Evolutionary conservation across 768 basidiomycete species (phyloP).

Genomic region (Baorangia bicolor): DNA sequence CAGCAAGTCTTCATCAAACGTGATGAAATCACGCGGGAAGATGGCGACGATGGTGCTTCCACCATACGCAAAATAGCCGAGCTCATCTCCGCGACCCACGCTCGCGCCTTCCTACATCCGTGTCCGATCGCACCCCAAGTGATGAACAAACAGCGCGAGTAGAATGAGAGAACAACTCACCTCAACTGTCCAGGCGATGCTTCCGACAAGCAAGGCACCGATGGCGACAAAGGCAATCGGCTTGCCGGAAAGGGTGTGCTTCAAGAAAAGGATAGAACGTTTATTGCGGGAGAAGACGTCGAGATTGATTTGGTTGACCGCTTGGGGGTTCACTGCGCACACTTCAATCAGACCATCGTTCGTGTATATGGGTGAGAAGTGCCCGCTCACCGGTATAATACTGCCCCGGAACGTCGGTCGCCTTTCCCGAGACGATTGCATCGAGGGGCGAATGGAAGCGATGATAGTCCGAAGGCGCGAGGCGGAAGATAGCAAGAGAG

Average conservation of each 20-base stretch:
- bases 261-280: slow-evolving; percentile 54
- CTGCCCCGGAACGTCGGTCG: slow-evolving; percentile 49
- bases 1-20: slow-evolving; percentile 65
- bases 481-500: slow-evolving; percentile 66
- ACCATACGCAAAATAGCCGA: slow-evolving; percentile 71
- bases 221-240: slow-evolving; percentile 70
- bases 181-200: slow-evolving; percentile 59
- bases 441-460: slow-evolving; percentile 75
- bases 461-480: slow-evolving; percentile 82
- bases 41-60: slow-evolving; percentile 69
- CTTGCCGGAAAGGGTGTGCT: slow-evolving; percentile 43
- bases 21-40: slow-evolving; percentile 52
- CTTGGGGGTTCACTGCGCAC: slow-evolving; percentile 69
- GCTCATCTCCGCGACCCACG: slow-evolving; percentile 64
- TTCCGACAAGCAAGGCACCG: slow-evolving; percentile 80
- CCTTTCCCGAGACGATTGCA: slow-evolving; percentile 43
- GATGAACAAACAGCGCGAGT: neutral
- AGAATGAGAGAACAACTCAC: slow-evolving; percentile 10
- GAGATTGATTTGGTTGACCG: slow-evolving; percentile 63
- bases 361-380: neutral
- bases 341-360: neutral
- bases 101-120: slow-evolving; percentile 39
- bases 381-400: slow-evolving; percentile 54
- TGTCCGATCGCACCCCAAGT: neutral
- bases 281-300: slow-evolving; percentile 67